phyloP scores from a whole-genome alignment of 2,329 filamentous ascomycete species.

The Fusarium hainanense region DNA sequence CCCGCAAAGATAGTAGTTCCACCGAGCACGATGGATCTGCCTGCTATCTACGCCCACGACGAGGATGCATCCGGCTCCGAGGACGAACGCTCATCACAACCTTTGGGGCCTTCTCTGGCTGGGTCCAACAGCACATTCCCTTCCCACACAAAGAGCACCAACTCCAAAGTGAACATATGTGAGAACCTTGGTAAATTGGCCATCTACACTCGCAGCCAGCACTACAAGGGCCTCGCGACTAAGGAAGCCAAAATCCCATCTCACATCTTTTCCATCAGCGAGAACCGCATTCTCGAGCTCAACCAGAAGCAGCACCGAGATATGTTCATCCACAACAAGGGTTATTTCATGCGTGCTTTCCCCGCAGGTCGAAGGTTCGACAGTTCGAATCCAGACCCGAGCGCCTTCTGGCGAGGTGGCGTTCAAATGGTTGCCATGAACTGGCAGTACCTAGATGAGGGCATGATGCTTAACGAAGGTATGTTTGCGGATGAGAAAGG shows the following conservation, averaged over 20 bases:
- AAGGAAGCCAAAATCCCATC: slow-evolving; percentile 68
- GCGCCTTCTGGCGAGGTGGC: slow-evolving; percentile 89
- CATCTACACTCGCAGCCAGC: slow-evolving; percentile 87
- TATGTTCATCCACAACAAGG: slow-evolving; percentile 88
- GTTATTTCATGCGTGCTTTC: slow-evolving; percentile 91
- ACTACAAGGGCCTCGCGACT: slow-evolving; percentile 78
- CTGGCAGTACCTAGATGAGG: slow-evolving; percentile 94
- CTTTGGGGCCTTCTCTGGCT: slow-evolving; percentile 25
- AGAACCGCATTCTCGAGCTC: slow-evolving; percentile 75
- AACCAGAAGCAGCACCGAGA: slow-evolving; percentile 73
- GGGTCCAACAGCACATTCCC: slow-evolving; percentile 18
- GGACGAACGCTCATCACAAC: slow-evolving; percentile 52
- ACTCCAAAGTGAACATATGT: slow-evolving; percentile 72
- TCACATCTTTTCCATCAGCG: slow-evolving; percentile 89
- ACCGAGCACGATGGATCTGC: slow-evolving; percentile 50
- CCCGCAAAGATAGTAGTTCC: slow-evolving; percentile 50
- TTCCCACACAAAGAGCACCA: slow-evolving; percentile 51
- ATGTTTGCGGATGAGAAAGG: slow-evolving; percentile 92
- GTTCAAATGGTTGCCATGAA: slow-evolving; percentile 99
- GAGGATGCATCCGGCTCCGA: slow-evolving; percentile 58
- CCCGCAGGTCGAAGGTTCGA: slow-evolving; percentile 81
- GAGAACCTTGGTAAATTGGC: slow-evolving; percentile 78
- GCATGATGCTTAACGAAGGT: slow-evolving; percentile 95
- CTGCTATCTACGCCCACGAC: slow-evolving; percentile 45
- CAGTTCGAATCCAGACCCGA: slow-evolving; percentile 95